Evolutionary conservation across 2,329 filamentous ascomycete species (phyloP).

Genomic region (Ascocoryne sarcoides): DNA sequence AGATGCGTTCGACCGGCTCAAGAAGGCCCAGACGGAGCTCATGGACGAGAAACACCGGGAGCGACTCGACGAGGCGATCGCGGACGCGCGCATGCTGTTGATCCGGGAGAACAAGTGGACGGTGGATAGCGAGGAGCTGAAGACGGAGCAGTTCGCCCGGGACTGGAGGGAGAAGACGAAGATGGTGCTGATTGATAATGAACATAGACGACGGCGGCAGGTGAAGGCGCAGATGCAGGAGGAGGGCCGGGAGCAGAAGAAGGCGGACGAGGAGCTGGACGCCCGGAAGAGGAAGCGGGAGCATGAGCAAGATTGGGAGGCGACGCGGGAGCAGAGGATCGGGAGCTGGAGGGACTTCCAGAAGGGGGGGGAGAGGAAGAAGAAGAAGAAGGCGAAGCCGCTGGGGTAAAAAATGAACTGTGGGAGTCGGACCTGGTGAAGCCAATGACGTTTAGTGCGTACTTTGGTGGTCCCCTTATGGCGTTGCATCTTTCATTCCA

Average conservation of each 20-base stretch:
- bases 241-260: slow-evolving; percentile 80
- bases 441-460: too few species aligned
- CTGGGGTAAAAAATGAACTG: too few species aligned
- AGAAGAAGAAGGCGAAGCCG: slow-evolving; percentile 50
- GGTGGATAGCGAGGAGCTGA: slow-evolving; percentile 76
- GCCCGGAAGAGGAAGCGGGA: slow-evolving; percentile 78
- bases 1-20: slow-evolving; percentile 92
- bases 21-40: slow-evolving; percentile 85
- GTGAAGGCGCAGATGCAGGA: slow-evolving; percentile 93
- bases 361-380: slow-evolving; percentile 58
- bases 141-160: slow-evolving; percentile 71
- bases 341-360: slow-evolving; percentile 90
- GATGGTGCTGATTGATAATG: slow-evolving; percentile 85
- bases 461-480: too few species aligned
- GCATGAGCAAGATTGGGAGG: slow-evolving; percentile 92
- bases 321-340: slow-evolving; percentile 82
- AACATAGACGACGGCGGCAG: slow-evolving; percentile 74
- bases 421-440: too few species aligned
- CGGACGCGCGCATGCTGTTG: slow-evolving; percentile 88
- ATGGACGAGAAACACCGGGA: slow-evolving; percentile 90
- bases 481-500: too few species aligned
- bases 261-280: slow-evolving; percentile 77
- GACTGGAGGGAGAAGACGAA: slow-evolving; percentile 88
- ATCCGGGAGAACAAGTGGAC: slow-evolving; percentile 94
- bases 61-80: slow-evolving; percentile 85